phyloP scores from a whole-genome alignment of 176 grass and related monocot species.

The Oryza glaberrima region DNA sequence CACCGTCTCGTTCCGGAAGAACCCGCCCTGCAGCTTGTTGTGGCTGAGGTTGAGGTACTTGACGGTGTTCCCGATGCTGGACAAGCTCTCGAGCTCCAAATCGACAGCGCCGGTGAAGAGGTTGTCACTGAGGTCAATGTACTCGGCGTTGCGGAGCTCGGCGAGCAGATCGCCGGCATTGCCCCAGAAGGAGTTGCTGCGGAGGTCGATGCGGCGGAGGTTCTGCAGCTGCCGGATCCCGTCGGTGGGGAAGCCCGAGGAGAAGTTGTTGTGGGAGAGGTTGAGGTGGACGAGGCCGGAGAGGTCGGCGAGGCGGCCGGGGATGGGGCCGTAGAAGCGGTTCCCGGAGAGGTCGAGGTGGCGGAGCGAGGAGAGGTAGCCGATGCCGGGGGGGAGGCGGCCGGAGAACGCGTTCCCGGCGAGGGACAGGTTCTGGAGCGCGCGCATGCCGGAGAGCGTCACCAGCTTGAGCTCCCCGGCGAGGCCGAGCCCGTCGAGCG shows the following conservation, averaged over 20 bases:
- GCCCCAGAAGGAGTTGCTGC: slow-evolving; percentile 84
- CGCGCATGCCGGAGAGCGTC: slow-evolving; percentile 62
- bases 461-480: slow-evolving; percentile 83
- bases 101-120: slow-evolving; percentile 63
- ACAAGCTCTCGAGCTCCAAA: slow-evolving; percentile 51
- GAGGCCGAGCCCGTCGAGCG: slow-evolving; percentile 73
- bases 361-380: slow-evolving; percentile 68
- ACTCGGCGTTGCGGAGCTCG: slow-evolving; percentile 70
- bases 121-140: slow-evolving; percentile 89
- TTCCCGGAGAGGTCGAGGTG: slow-evolving; percentile 89
- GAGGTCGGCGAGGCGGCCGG: slow-evolving; percentile 75
- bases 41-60: slow-evolving; percentile 95
- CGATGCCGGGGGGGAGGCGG: slow-evolving; percentile 80
- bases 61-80: slow-evolving; percentile 79
- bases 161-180: slow-evolving; percentile 66
- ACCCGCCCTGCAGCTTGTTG: slow-evolving; percentile 68
- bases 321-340: slow-evolving; percentile 89
- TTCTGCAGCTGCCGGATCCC: slow-evolving; percentile 93
- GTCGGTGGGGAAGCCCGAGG: slow-evolving; percentile 73
- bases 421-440: slow-evolving; percentile 79
- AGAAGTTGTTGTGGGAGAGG: slow-evolving; percentile 89
- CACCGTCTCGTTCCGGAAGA: slow-evolving; percentile 67
- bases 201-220: slow-evolving; percentile 80
- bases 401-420: slow-evolving; percentile 95
- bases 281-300: slow-evolving; percentile 79